These are phyloP conservation scores for Irpex sp. DNA, from an alignment of 1,284 basidiomycete species.

Conservation along the genomic window DNA sequence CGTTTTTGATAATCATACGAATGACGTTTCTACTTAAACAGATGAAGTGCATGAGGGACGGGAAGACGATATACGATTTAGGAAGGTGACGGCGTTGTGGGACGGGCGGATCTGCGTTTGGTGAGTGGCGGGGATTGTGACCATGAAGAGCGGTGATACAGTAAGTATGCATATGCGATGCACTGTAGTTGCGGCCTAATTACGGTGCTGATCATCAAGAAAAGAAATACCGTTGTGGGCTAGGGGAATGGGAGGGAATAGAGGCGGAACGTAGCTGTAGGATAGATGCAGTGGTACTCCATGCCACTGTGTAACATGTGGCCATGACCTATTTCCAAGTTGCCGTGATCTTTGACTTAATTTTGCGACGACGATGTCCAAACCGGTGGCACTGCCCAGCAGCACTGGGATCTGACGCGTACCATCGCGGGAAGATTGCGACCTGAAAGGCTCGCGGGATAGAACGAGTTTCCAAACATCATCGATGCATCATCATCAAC, in stretches of 20 bases:
- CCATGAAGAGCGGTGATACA: no score
- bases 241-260: no score
- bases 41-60: no score
- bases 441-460: neutral
- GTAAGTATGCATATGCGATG: no score
- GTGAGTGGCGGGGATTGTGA: neutral
- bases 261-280: no score
- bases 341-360: neutral
- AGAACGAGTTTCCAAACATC: neutral
- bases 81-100: neutral
- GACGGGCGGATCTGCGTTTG: neutral
- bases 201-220: no score
- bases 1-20: no score
- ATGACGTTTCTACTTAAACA: no score
- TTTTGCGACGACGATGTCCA: neutral
- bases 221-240: no score
- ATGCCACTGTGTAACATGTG: no score
- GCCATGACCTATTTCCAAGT: neutral
- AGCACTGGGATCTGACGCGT: neutral
- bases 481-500: neutral
- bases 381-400: neutral
- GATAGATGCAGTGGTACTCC: no score
- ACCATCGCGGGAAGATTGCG: neutral
- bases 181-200: no score
- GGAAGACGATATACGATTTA: neutral